A percentile compares a stretch with the other conserved stretches of the same genome.
Evolutionary conservation across 495 filamentous ascomycete species (phyloP).

Genomic region (Melanomma pulvis-pyrius): DNA sequence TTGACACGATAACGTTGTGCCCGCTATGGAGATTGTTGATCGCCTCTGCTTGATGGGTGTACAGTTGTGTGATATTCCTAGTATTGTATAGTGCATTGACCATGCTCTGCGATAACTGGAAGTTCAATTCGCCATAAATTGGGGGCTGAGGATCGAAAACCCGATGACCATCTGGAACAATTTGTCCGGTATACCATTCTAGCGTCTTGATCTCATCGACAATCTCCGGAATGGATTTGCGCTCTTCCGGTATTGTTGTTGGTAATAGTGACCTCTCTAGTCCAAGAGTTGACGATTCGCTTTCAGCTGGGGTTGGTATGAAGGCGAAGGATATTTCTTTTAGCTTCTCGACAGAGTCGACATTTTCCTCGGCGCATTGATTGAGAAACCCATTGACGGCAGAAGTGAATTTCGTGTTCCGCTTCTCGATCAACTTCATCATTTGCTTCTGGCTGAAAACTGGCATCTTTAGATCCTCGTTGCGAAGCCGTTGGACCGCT

Average conservation of each 20-base stretch:
- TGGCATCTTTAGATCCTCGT: constrained; percentile 90
- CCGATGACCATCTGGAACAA: constrained; percentile 91
- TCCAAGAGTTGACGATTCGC: constrained; percentile 53
- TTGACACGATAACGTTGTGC: constrained; percentile 87
- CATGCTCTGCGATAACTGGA: constrained; percentile 82
- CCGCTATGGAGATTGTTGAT: constrained; percentile 87
- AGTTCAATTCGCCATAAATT: constrained; percentile 81
- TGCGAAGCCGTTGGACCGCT: constrained; percentile 62
- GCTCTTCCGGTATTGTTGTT: constrained; percentile 74
- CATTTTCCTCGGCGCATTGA: constrained; percentile 62
- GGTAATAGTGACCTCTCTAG: constrained; percentile 54
- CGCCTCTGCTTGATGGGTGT: constrained; percentile 91
- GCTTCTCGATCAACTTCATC: constrained; percentile 85
- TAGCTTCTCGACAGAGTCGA: constrained; percentile 71
- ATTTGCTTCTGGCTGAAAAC: constrained; percentile 92
- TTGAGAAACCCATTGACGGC: constrained; percentile 79
- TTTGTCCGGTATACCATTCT: constrained; percentile 88
- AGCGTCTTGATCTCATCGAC: constrained; percentile 78
- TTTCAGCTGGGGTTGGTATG: constrained; percentile 56
- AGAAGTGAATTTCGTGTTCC: constrained; percentile 80
- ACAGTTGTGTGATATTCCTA: constrained; percentile 81
- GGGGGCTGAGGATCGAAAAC: constrained; percentile 87
- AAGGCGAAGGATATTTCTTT: constrained; percentile 52
- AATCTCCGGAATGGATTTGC: constrained; percentile 82
- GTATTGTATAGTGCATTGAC: constrained; percentile 96